These are phyloP conservation scores for Aspergillus sp. DNA, from an alignment of 2,329 filamentous ascomycete species.

Conservation along the genomic window DNA sequence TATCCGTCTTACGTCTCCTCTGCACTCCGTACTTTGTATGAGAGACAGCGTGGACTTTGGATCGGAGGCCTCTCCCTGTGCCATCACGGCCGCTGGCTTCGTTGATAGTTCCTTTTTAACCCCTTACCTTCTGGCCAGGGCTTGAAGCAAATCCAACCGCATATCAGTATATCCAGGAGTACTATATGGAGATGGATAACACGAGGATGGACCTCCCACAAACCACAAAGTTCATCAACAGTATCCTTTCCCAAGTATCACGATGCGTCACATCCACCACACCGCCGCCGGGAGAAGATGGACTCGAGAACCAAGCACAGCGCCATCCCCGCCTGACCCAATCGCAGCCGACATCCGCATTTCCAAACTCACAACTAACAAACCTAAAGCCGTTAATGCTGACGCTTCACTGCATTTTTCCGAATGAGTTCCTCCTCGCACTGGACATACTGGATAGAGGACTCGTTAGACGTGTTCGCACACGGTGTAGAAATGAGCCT, in stretches of 20 bases:
- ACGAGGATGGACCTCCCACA: neutral
- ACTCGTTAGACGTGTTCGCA: constrained; percentile 56
- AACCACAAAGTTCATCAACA: constrained; percentile 1
- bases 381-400: constrained; percentile 60
- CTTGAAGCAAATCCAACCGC: too few relatives aligned
- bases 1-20: neutral
- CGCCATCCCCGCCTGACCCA: neutral
- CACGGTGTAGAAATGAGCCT: constrained; percentile 1
- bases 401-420: constrained; percentile 82
- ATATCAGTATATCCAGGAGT: neutral
- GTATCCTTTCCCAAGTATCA: neutral
- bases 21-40: too few relatives aligned
- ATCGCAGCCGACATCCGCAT: constrained; percentile 21
- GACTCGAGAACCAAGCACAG: neutral
- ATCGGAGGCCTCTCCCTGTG: too few relatives aligned
- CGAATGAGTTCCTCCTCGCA: constrained; percentile 75
- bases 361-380: constrained; percentile 22
- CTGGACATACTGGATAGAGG: constrained; percentile 82
- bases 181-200: neutral
- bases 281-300: neutral
- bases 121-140: too few relatives aligned
- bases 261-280: neutral
- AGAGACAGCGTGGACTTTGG: too few relatives aligned
- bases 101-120: neutral
- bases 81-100: neutral